Conservation (phyloP, 345 rosid genomes). For the Geranium rotundifolium region DNA sequence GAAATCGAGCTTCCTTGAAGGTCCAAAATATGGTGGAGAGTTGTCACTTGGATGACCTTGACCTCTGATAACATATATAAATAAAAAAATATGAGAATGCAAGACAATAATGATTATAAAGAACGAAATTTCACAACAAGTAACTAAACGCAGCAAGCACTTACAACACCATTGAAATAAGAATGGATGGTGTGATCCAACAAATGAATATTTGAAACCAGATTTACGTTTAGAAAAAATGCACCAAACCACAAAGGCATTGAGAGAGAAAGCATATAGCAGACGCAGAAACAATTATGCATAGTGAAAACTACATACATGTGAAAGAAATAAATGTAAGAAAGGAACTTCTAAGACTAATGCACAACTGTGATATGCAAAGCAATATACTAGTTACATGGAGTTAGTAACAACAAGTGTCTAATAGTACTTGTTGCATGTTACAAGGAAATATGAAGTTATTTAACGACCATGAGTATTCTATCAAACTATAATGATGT, state of each 20-base stretch:
- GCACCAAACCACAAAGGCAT: neutral
- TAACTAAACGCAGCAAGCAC: neutral
- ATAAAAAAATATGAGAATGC: neutral
- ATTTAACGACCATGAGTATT: neutral
- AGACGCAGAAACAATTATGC: neutral
- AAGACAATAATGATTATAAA: neutral
- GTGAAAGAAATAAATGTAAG: neutral
- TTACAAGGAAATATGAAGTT: neutral
- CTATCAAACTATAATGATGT: neutral
- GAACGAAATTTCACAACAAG: neutral
- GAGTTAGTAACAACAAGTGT: neutral
- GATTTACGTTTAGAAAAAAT: too few relatives aligned
- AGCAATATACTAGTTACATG: neutral
- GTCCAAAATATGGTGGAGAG: constrained; percentile 76
- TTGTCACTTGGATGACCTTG: constrained; percentile 67
- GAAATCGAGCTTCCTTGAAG: constrained; percentile 81
- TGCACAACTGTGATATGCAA: neutral
- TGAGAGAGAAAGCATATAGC: neutral
- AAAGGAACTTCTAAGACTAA: neutral
- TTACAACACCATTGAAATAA: neutral
- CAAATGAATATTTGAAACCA: too few relatives aligned
- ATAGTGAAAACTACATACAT: neutral
- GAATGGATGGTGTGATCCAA: too few relatives aligned
- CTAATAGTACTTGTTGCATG: neutral
- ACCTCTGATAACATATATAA: constrained; percentile 44